Evolutionary conservation across 345 rosid species (phyloP).

Genomic region (Fremontodendron californicum): DNA sequence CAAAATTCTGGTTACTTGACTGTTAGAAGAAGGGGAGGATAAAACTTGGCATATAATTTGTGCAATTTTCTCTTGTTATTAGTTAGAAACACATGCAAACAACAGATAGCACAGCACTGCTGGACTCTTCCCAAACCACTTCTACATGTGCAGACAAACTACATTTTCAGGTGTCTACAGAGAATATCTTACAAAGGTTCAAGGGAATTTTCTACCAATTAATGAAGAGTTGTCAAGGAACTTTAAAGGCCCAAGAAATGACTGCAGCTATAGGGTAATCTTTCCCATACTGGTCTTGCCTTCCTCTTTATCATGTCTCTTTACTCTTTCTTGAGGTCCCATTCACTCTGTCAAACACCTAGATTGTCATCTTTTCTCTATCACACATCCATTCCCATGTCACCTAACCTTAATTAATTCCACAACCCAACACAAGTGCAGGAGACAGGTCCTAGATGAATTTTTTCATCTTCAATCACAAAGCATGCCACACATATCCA

Average conservation of each 20-base stretch:
- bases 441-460: not conserved
- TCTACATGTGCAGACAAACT: not conserved
- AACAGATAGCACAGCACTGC: not conserved
- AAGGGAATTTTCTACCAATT: not conserved
- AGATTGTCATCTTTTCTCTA: not conserved
- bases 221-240: not conserved
- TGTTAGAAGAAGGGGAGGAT: not conserved
- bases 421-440: not conserved
- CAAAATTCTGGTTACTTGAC: not conserved
- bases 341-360: not conserved
- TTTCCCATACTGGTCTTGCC: not conserved
- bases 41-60: not conserved
- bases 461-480: not conserved
- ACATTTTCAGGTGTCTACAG: not conserved
- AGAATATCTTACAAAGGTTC: not conserved
- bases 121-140: not conserved
- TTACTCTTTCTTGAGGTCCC: not conserved
- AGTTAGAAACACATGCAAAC: not conserved
- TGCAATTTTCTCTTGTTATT: not conserved
- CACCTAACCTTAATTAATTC: not conserved
- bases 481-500: not conserved
- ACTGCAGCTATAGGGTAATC: not conserved
- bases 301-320: not conserved
- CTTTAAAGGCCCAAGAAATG: not conserved
- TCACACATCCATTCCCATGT: not conserved